Evolutionary conservation across 768 basidiomycete genomes (phyloP).

Genomic region (Suillus weaverae): DNA sequence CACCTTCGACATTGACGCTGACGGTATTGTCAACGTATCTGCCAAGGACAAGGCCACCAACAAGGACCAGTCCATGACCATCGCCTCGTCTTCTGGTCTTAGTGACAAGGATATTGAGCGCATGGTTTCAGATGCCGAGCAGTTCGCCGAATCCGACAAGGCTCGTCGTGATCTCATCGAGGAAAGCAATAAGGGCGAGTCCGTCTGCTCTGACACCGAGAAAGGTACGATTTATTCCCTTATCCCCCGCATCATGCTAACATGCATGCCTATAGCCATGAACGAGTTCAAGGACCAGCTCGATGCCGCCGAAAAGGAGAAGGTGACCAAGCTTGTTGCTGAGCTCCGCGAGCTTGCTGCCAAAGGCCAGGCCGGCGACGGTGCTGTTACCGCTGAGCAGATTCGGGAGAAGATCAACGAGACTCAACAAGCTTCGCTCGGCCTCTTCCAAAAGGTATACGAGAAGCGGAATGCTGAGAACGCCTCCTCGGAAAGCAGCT

Average conservation of each 20-base stretch:
- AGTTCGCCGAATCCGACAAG: constrained; percentile 93
- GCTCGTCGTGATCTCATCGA: constrained; percentile 85
- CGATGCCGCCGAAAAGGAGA: constrained; percentile 89
- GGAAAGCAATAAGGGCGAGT: constrained; percentile 95
- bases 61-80: constrained; percentile 96
- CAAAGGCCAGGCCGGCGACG: constrained; percentile 89
- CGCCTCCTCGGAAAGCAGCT: constrained; percentile 39
- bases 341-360: constrained; percentile 88
- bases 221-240: constrained; percentile 58
- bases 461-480: constrained; percentile 87
- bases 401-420: constrained; percentile 93
- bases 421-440: constrained; percentile 92
- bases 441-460: constrained; percentile 97
- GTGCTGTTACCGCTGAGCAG: constrained; percentile 74
- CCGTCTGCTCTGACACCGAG: constrained; percentile 91
- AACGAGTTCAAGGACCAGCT: constrained; percentile 97
- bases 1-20: constrained; percentile 97
- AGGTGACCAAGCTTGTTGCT: constrained; percentile 81
- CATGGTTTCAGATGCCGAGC: constrained; percentile 94
- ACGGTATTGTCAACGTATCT: constrained; percentile 96
- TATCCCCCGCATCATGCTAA: constrained; percentile 5
- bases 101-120: constrained; percentile 95
- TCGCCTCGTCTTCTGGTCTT: constrained; percentile 95
- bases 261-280: constrained; percentile 58
- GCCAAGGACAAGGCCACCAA: constrained; percentile 92